A percentile compares a stretch with the other conserved stretches of the same genome.
Conservation (phyloP, 2,329 filamentous ascomycete genomes). For the Talaromyces albobiverticillius region DNA sequence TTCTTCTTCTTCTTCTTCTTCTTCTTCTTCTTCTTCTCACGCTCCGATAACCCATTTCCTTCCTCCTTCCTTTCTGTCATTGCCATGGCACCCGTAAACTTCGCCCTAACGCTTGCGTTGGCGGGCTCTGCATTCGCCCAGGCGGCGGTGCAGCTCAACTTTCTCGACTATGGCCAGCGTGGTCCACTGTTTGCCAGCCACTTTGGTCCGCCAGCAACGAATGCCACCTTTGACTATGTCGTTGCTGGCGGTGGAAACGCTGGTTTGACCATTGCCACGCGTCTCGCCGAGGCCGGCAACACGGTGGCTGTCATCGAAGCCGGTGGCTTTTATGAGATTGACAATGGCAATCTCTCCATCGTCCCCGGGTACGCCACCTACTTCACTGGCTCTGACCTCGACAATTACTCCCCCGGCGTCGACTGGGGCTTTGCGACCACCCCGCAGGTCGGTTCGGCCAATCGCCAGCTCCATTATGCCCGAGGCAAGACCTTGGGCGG, state of each 20-base stretch:
- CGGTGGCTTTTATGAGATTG: conserved; percentile 30
- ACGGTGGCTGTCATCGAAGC: conserved; percentile 25
- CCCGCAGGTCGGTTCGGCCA: conserved; percentile 17
- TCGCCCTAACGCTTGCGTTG: neutral
- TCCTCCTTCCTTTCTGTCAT: neutral
- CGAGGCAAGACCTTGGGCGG: conserved; percentile 26
- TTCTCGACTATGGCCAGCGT: conserved; percentile 1
- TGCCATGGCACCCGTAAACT: neutral
- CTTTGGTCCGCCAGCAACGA: conserved; percentile 14
- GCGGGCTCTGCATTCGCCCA: neutral
- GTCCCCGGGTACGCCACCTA: conserved; percentile 24
- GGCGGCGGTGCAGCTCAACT: neutral
- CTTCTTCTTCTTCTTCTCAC: too few relatives aligned
- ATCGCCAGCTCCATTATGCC: conserved; percentile 22
- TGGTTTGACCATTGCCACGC: conserved; percentile 27
- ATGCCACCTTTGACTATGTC: conserved; percentile 24
- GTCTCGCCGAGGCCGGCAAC: conserved; percentile 22
- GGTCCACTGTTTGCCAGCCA: conserved; percentile 10
- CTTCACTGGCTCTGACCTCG: conserved; percentile 23
- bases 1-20: too few relatives aligned
- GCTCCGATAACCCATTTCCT: too few relatives aligned
- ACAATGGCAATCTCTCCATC: conserved; percentile 27
- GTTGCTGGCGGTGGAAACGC: conserved; percentile 33
- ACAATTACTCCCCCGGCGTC: conserved; percentile 16
- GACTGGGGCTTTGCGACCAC: conserved; percentile 27